phyloP scores from a whole-genome alignment of 768 basidiomycete genomes.

The Russula griseocarnosa region DNA sequence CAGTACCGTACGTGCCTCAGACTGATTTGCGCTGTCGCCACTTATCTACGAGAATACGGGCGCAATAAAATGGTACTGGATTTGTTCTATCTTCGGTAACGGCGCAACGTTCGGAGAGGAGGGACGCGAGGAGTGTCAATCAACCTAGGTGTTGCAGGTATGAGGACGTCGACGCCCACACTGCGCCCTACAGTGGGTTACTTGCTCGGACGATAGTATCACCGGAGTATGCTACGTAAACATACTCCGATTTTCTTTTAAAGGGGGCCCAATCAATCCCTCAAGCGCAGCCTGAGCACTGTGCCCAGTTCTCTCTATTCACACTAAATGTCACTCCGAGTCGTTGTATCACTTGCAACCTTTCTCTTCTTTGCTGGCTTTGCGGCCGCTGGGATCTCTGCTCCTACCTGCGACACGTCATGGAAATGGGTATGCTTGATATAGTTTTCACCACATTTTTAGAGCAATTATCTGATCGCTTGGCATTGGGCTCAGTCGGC shows the following conservation, averaged over 20 bases:
- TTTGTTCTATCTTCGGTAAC: too few species aligned
- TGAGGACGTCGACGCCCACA: too few species aligned
- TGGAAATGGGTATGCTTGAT: slow-evolving; percentile 9
- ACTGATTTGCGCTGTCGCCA: too few species aligned
- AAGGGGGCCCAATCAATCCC: neutral
- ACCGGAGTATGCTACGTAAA: neutral
- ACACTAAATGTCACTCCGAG: neutral
- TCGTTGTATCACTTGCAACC: neutral
- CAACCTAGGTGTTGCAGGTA: too few species aligned
- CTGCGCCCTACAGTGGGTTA: too few species aligned
- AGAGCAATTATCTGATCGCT: neutral
- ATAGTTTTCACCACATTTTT: neutral
- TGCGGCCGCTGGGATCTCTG: neutral
- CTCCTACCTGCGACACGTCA: neutral
- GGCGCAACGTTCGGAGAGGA: too few species aligned
- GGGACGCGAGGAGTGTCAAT: too few species aligned
- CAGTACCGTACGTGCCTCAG: too few species aligned
- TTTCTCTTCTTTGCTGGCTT: neutral
- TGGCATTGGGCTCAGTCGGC: neutral
- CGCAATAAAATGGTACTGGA: too few species aligned
- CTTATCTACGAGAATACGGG: too few species aligned
- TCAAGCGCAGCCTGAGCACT: neutral
- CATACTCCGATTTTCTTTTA: neutral
- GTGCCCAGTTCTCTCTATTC: neutral
- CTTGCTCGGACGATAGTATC: too few species aligned